Conservation (phyloP, 345 rosid species). For the Citrus trifoliata region DNA sequence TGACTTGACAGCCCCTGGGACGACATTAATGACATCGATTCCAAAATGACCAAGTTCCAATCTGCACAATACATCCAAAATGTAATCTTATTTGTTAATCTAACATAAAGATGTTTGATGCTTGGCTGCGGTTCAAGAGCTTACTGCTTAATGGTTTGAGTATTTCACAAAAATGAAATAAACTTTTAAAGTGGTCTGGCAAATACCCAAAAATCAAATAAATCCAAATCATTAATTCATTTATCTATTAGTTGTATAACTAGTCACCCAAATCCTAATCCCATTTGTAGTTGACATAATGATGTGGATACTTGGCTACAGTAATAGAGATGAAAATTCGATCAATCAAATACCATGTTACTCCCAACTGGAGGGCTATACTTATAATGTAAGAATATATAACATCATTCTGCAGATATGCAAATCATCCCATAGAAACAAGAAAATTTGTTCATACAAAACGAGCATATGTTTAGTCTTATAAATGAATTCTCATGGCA, state of each 20-base stretch:
- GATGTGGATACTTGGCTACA: background rate
- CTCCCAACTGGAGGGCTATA: background rate
- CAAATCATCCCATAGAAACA: background rate
- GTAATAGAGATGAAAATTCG: background rate
- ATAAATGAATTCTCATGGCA: background rate
- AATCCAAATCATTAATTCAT: background rate
- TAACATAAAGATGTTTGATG: background rate
- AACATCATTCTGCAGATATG: background rate
- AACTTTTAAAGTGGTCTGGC: background rate
- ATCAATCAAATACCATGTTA: background rate
- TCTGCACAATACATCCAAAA: slow-evolving; percentile 31
- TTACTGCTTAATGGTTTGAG: background rate
- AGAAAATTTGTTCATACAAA: background rate
- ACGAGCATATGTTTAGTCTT: background rate
- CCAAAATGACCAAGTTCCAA: slow-evolving; percentile 80
- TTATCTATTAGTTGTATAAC: background rate
- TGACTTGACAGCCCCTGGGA: slow-evolving; percentile 78
- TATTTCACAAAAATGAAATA: background rate
- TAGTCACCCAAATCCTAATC: background rate
- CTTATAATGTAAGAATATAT: background rate
- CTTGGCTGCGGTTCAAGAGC: background rate
- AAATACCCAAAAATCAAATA: background rate
- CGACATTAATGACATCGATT: slow-evolving; percentile 69
- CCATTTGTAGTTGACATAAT: background rate
- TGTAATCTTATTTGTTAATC: background rate